Conservation (phyloP, 1,139 yeast genomes). For the Blastobotrys arbuscula region DNA sequence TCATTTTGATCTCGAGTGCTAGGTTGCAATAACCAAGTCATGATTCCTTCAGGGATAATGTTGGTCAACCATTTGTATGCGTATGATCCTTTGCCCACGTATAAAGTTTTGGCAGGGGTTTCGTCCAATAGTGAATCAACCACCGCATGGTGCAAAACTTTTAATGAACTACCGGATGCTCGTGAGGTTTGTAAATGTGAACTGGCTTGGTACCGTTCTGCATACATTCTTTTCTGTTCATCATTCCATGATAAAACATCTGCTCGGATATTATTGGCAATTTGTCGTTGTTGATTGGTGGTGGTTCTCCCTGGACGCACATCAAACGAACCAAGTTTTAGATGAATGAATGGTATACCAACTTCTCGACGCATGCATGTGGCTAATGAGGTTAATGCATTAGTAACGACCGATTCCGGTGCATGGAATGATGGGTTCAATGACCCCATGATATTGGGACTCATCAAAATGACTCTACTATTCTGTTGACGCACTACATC, state of each 20-base stretch:
- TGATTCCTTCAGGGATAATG: conserved; percentile 32
- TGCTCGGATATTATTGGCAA: conserved; percentile 33
- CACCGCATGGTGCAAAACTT: conserved; percentile 33
- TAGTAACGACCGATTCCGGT: conserved; percentile 35
- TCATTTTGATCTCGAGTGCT: conserved; percentile 6
- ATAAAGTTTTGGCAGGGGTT: conserved; percentile 32
- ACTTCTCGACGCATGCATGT: conserved; percentile 37
- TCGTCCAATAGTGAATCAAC: conserved; percentile 33
- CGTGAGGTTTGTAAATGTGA: conserved; percentile 32
- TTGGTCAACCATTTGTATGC: conserved; percentile 33
- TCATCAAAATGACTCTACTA: conserved; percentile 36
- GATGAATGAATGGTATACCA: conserved; percentile 25
- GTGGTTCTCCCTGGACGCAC: conserved; percentile 24
- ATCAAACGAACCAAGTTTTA: conserved; percentile 39
- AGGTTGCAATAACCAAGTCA: conserved; percentile 34
- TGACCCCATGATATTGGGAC: conserved; percentile 38
- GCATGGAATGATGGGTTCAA: conserved; percentile 40
- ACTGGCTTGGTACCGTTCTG: conserved; percentile 31
- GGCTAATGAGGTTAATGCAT: conserved; percentile 36
- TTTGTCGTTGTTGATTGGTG: conserved; percentile 26
- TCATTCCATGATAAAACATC: conserved; percentile 41
- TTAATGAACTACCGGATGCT: conserved; percentile 31
- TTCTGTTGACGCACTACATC: conserved; percentile 47
- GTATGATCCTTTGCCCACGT: conserved; percentile 38
- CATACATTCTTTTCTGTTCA: conserved; percentile 34